Percentiles rank a stretch among this genome's conserved stretches.
Conservation (phyloP, 352 stramenopile genomes). For the Phytophthora cactorum region DNA sequence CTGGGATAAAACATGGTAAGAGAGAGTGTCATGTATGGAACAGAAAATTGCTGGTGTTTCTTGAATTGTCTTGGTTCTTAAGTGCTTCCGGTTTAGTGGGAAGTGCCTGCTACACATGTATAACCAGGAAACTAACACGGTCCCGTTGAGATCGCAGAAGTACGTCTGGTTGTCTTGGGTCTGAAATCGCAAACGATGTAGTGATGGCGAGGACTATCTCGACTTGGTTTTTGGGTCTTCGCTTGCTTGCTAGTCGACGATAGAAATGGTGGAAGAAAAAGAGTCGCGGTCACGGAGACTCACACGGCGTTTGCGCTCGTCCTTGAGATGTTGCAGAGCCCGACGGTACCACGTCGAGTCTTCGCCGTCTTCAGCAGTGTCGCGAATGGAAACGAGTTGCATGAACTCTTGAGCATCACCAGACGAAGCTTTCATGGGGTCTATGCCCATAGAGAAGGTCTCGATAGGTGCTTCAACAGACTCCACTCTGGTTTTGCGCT, state of each 20-base stretch:
- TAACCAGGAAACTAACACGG: slow-evolving; percentile 17
- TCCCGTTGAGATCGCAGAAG: background rate
- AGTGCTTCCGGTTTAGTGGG: too few relatives aligned
- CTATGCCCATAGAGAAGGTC: background rate
- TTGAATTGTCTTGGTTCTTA: too few relatives aligned
- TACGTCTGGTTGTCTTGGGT: slow-evolving; percentile 14
- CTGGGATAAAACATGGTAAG: slow-evolving; percentile 40
- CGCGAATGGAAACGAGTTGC: slow-evolving; percentile 34
- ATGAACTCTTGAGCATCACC: slow-evolving; percentile 29
- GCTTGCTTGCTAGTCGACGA: slow-evolving; percentile 27
- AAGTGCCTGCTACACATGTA: background rate
- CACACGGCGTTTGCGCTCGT: slow-evolving; percentile 37
- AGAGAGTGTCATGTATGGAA: too few relatives aligned
- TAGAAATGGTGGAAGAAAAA: slow-evolving; percentile 40
- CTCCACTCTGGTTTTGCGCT: slow-evolving; percentile 1
- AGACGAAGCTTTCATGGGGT: slow-evolving; percentile 1
- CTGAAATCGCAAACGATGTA: background rate
- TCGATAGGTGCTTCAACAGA: background rate
- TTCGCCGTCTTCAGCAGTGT: slow-evolving; percentile 22
- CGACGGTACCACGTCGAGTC: slow-evolving; percentile 35
- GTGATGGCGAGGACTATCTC: slow-evolving; percentile 7
- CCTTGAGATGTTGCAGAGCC: slow-evolving; percentile 42
- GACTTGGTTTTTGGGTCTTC: background rate
- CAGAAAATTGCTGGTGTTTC: too few relatives aligned
- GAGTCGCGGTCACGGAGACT: slow-evolving; percentile 30